Base-by-base conservation (phyloP, 2,329 filamentous ascomycete genomes). In the Penicillium frequentans region DNA sequence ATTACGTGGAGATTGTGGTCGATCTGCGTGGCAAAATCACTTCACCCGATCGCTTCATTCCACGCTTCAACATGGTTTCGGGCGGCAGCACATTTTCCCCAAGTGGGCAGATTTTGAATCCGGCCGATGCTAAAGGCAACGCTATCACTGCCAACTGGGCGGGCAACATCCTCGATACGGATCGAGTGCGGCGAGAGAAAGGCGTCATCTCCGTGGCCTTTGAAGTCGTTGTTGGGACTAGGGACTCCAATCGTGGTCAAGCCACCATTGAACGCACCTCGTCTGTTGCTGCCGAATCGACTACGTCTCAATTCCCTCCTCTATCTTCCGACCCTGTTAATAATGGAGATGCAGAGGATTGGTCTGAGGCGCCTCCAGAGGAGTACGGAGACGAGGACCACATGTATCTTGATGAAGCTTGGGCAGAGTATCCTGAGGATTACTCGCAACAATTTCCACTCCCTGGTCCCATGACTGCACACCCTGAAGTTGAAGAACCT, bases 1-100 rank as follows among this genome's bases (percentile, higher is more conserved):
- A 99, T 70, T 90, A 93, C 64, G 84, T 97, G 21, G 95, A 99
- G 73, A 90, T 97, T 2, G 88, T 98, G 27, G 86, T 97, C 23
- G 95, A 99, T 70, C 82, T 98, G 0, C 93, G 95, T 47, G 93
- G 93, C 37, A 95, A 91, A 70, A 78, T 97, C 42, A 85, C 88
- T 1, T 86, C 85, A n/a, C 86, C 91, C 50, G 88, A 91, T 67
- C 83, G 86, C 43, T 84, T 84, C 63, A 76, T 87, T 19, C 84
- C 82, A 10, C 82, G 79, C 43, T 73, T 82, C 49, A 81, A 80
- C 52, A 77, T 84, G 65, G 84, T 77, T 44, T 75, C 74, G 26
- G 75, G 68, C 56, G 76, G 73, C 59, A 77, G 72, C 57, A 79
- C 70, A 58, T 75, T 77, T 76, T 69, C 75, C 73, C 65, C 79